These are phyloP conservation scores for Mycena galericulata DNA, from an alignment of 768 basidiomycete species.

Conservation along the genomic window DNA sequence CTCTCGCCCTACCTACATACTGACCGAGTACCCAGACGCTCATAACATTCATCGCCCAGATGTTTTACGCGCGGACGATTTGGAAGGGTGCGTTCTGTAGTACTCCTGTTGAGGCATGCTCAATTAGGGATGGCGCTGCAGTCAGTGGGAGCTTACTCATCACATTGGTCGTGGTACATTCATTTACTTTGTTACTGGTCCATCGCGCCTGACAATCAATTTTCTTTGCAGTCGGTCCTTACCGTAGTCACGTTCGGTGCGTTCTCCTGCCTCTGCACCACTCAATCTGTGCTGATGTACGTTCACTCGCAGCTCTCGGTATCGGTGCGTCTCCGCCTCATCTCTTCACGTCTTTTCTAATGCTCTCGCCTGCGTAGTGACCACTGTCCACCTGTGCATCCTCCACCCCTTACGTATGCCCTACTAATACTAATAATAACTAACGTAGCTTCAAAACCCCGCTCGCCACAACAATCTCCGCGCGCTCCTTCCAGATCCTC, in stretches of 20 bases:
- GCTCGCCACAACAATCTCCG: constrained; percentile 16
- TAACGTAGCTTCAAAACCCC: constrained; percentile 25
- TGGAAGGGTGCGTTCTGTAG: constrained; percentile 20
- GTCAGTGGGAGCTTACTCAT: constrained; percentile 15
- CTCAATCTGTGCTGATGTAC: not conserved
- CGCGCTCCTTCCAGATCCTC: constrained; percentile 28
- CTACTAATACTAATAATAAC: not conserved
- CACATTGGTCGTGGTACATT: constrained; percentile 11
- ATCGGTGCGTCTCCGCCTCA: constrained; percentile 21
- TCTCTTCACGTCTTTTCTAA: not conserved
- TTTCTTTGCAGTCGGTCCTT: not conserved
- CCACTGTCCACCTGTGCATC: constrained; percentile 28
- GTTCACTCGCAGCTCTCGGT: constrained; percentile 20
- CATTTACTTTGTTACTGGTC: not conserved
- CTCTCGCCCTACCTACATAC: not conserved
- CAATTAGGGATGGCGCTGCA: not conserved
- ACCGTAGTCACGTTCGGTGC: constrained; percentile 26
- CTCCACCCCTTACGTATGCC: too few relatives aligned
- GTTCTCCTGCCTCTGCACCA: not conserved
- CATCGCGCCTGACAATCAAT: not conserved
- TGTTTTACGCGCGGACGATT: constrained; percentile 28
- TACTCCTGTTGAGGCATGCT: not conserved
- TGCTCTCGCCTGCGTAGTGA: not conserved
- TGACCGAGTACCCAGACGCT: constrained; percentile 10
- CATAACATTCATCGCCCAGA: constrained; percentile 27